Base-by-base conservation (phyloP, 805 yeast genomes). In the Sungouiella blattae region DNA sequence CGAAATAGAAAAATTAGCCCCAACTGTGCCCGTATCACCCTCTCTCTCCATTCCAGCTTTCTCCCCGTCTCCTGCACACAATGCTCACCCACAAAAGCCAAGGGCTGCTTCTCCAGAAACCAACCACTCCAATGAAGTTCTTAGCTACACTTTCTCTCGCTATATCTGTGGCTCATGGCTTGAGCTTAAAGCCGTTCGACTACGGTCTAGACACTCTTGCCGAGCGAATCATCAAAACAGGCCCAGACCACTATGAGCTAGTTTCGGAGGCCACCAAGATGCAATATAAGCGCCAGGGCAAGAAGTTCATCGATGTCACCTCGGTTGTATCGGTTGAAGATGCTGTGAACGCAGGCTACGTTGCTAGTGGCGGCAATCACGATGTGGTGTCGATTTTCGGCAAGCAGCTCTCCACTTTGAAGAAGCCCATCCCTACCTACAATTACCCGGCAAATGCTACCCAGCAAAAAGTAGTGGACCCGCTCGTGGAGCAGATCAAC, bases 251-350 rank as follows among this genome's bases (percentile, higher is more conserved):
- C 4, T 66, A 43, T 39, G 46, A 47, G 32, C 29, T 64, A 2
- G 62, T 62, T n/a, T 44, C 60, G 9, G 76, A 70, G 40, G 38
- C 42, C 6, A 64, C 59, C 8, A 70, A 69, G 42, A 45, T 60
- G 37, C 35, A 43, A 4, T 52, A 64, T 36, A 56, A 47, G 36
- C 55, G 75, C 33, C 54, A 64, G 25, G 80, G 80, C 33, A 56
- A 68, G 22, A 71, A 64, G 17, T 83, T 81, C 53, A 75, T 84
- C 44, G 91, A 83, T 58, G 69, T 83, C 21, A 81, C 91, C 7
- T 65, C 67, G 37, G 55, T 52, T n/a, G 44, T 67, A n/a, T 53
- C 63, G 12, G 50, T 64, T 11, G 62, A 63, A 21, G 64, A 56
- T 16, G 71, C 70, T 4, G 40, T 53, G 28, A 40, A 45, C 3